A percentile compares a stretch with the other conserved stretches of the same genome.
Evolutionary conservation across 371 early-diverging fungal genomes (phyloP).

Genomic region (Paramicrosporidium saccamoebae): DNA sequence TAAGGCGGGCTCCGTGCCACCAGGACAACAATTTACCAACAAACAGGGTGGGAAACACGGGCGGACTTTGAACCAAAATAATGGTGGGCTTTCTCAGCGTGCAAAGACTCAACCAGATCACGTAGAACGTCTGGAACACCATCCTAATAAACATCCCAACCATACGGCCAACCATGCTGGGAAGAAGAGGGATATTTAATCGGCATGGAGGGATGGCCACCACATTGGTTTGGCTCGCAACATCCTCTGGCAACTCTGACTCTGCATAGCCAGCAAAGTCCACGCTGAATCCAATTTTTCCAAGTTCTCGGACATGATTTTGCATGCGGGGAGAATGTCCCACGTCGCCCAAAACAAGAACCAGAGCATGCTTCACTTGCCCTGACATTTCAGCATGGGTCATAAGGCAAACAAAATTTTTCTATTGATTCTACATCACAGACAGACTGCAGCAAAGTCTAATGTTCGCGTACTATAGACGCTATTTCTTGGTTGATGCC

Average conservation of each 20-base stretch:
- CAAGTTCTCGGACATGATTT: conserved; percentile 53
- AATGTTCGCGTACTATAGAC: too few species aligned
- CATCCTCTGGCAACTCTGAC: too few species aligned
- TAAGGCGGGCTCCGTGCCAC: conserved; percentile 18
- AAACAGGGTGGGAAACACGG: conserved; percentile 59
- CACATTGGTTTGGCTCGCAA: too few species aligned
- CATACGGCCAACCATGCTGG: neutral
- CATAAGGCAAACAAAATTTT: too few species aligned
- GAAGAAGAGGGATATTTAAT: conserved; percentile 5
- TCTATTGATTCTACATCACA: too few species aligned
- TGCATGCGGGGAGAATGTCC: conserved; percentile 83
- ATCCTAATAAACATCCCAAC: conserved; percentile 6
- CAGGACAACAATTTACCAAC: conserved; percentile 23
- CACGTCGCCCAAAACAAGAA: conserved; percentile 64
- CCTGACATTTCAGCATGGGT: too few species aligned
- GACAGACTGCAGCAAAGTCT: too few species aligned
- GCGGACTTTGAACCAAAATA: conserved; percentile 64
- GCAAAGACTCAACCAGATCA: conserved; percentile 7
- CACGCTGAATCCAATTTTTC: conserved; percentile 24
- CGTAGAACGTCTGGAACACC: conserved; percentile 7
- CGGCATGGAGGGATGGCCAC: too few species aligned
- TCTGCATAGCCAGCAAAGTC: conserved; percentile 51
- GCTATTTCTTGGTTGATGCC: too few species aligned
- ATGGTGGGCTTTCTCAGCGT: conserved; percentile 13
- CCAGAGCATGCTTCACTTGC: conserved; percentile 7